A percentile compares a stretch with the other conserved stretches of the same genome.
These are phyloP conservation scores for Collybia sp. DNA, from an alignment of 768 basidiomycete species.

Conservation along the genomic window DNA sequence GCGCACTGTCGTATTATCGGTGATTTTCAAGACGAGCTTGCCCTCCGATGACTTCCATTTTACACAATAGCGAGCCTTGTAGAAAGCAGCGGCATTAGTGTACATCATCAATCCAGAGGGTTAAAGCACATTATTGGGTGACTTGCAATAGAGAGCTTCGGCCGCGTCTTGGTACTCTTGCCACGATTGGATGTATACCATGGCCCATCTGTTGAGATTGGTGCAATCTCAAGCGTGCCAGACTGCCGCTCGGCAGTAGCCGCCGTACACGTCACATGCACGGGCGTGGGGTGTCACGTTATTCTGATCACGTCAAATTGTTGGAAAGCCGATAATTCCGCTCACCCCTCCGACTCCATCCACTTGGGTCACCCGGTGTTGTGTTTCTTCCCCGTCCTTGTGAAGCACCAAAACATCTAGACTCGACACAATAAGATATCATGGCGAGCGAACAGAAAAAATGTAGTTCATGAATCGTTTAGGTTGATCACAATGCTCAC, in stretches of 20 bases:
- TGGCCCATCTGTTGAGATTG: conserved; percentile 42
- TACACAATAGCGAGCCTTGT: conserved; percentile 82
- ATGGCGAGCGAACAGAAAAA: conserved; percentile 26
- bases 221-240: no score
- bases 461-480: conserved; percentile 15
- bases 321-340: background rate
- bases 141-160: conserved; percentile 75
- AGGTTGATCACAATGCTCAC: background rate
- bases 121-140: conserved; percentile 65
- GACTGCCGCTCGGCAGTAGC: no score
- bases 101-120: background rate
- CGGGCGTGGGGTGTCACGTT: background rate
- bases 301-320: background rate
- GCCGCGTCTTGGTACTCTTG: conserved; percentile 89
- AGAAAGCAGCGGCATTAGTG: conserved; percentile 3
- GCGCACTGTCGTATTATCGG: conserved; percentile 83
- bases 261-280: no score
- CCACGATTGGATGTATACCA: conserved; percentile 91
- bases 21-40: conserved; percentile 89
- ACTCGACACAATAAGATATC: background rate
- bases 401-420: background rate
- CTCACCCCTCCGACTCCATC: background rate
- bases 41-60: conserved; percentile 89
- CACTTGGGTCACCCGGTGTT: background rate
- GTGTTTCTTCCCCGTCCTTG: background rate